phyloP scores from a whole-genome alignment of 148 eudicot genomes.

The Cornus controversa region DNA sequence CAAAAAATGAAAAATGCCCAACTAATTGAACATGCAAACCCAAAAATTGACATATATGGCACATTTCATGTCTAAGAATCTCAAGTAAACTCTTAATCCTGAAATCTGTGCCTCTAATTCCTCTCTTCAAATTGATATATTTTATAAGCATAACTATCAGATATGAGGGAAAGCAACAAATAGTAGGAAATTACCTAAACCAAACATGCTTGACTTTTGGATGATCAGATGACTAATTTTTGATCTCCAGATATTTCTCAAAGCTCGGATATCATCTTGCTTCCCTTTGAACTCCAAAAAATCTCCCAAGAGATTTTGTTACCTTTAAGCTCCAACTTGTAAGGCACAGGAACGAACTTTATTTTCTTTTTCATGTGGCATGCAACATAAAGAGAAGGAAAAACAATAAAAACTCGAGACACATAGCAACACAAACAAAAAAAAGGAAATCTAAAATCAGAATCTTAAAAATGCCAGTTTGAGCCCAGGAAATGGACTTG shows the following conservation, averaged over 20 bases:
- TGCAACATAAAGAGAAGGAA: neutral
- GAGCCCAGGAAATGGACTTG: neutral
- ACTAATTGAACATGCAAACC: conserved; percentile 4
- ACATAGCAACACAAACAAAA: neutral
- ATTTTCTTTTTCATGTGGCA: neutral
- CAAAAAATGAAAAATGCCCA: neutral
- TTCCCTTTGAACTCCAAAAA: conserved; percentile 90
- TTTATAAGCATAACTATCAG: neutral
- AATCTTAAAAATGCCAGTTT: neutral
- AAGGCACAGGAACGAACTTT: conserved; percentile 10
- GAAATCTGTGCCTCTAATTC: neutral
- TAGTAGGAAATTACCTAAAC: conserved; percentile 57
- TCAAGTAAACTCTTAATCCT: neutral
- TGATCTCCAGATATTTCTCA: conserved; percentile 72
- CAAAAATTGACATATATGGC: neutral
- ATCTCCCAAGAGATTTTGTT: conserved; percentile 71
- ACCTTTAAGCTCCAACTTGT: conserved; percentile 82
- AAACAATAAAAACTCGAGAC: neutral
- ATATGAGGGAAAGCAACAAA: neutral
- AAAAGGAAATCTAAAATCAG: neutral
- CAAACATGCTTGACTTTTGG: conserved; percentile 87
- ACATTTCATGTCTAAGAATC: neutral
- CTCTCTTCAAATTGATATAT: neutral
- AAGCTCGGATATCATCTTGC: conserved; percentile 63
- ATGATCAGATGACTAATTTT: conserved; percentile 67